Evolutionary conservation across 2,329 filamentous ascomycete species (phyloP).

Genomic region (Leptographium procerum): DNA sequence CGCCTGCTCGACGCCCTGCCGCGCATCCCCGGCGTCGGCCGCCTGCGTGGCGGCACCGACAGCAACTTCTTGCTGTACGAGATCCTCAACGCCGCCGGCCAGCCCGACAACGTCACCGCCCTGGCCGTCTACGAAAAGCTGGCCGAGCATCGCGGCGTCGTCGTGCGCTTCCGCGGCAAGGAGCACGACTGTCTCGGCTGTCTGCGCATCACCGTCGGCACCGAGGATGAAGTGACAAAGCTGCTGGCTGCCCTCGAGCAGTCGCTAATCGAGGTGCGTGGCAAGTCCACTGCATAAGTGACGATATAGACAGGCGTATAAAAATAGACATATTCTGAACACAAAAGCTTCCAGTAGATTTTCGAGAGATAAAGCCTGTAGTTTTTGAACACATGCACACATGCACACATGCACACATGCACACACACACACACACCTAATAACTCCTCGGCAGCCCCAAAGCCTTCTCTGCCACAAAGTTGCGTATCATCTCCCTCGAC

Average conservation of each 20-base stretch:
- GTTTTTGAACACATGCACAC: too few relatives aligned
- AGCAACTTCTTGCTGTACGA: constrained; percentile 90
- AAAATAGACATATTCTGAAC: background rate
- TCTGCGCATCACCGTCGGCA: constrained; percentile 84
- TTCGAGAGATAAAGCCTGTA: too few relatives aligned
- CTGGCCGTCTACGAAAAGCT: constrained; percentile 72
- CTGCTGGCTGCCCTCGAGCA: constrained; percentile 59
- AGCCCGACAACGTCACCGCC: constrained; percentile 69
- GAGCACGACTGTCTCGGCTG: constrained; percentile 85
- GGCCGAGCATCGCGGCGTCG: constrained; percentile 77
- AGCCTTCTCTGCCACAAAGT: constrained; percentile 59
- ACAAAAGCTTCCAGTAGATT: too few relatives aligned
- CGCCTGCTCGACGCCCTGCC: constrained; percentile 64
- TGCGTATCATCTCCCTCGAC: constrained; percentile 64
- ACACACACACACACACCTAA: too few relatives aligned
- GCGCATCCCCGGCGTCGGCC: constrained; percentile 64
- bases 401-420: too few relatives aligned
- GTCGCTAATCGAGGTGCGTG: constrained; percentile 34
- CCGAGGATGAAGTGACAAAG: constrained; percentile 70
- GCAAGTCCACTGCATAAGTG: constrained; percentile 19
- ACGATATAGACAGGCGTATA: constrained; percentile 22
- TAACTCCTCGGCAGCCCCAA: constrained; percentile 55
- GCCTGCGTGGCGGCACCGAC: constrained; percentile 65
- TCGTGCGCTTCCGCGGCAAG: constrained; percentile 87
- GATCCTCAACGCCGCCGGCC: constrained; percentile 61